phyloP scores from a whole-genome alignment of 257 asterid genomes.

The Gentiana macrophylla region DNA sequence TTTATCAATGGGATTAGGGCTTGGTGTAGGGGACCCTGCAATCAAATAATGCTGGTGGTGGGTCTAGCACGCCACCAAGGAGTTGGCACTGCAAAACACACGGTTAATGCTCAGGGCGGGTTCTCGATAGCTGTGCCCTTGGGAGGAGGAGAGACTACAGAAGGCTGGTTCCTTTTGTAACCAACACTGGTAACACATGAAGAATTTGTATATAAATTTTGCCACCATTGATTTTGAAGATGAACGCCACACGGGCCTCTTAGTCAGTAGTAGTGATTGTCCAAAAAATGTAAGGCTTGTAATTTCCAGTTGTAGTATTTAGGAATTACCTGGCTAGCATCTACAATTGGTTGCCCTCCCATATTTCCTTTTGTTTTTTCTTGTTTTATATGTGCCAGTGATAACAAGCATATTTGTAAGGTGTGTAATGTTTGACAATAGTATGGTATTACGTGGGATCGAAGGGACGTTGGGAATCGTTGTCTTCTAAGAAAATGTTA shows the following conservation, averaged over 20 bases:
- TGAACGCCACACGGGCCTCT: conserved; percentile 16
- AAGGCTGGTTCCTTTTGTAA: conserved; percentile 86
- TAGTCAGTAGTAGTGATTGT: conserved; percentile 27
- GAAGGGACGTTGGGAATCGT: too few relatives aligned
- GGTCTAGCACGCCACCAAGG: conserved; percentile 58
- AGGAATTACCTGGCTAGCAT: conserved; percentile 16
- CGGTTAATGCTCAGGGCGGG: conserved; percentile 85
- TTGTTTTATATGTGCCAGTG: neutral
- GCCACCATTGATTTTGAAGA: conserved; percentile 13
- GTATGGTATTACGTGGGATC: too few relatives aligned
- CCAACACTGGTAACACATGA: conserved; percentile 56
- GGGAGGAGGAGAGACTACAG: conserved; percentile 90
- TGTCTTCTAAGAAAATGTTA: neutral
- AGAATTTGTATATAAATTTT: conserved; percentile 1
- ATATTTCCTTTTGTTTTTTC: neutral
- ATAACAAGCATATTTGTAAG: too few relatives aligned
- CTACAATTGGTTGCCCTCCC: neutral
- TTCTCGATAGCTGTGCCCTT: conserved; percentile 79
- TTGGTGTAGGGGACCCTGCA: conserved; percentile 30
- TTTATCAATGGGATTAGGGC: conserved; percentile 53
- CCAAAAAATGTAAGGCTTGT: conserved; percentile 17
- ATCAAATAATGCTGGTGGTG: conserved; percentile 31
- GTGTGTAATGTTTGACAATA: too few relatives aligned
- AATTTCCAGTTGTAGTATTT: conserved; percentile 23
- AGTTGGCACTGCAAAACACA: conserved; percentile 73